These are phyloP conservation scores for Calonectria pseudoreteaudii DNA, from an alignment of 2,329 filamentous ascomycete species.

Conservation along the genomic window DNA sequence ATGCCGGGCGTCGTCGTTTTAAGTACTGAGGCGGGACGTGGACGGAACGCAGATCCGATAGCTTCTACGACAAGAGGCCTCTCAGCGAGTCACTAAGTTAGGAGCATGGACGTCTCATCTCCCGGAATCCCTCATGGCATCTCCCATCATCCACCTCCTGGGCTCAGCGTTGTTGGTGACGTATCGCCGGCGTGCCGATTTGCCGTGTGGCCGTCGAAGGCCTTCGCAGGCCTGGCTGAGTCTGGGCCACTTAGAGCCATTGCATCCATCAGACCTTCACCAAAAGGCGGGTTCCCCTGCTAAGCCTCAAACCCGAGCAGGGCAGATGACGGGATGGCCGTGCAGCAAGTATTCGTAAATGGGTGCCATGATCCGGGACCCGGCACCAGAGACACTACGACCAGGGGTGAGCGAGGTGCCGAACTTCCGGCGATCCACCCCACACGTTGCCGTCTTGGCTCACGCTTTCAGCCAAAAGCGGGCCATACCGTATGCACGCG, in stretches of 20 bases:
- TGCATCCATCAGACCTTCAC: not conserved
- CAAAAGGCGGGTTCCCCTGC: constrained; percentile 14
- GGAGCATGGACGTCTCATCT: constrained; percentile 5
- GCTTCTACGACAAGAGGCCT: constrained; percentile 18
- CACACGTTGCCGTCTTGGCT: constrained; percentile 27
- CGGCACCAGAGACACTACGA: not conserved
- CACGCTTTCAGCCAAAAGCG: constrained; percentile 1
- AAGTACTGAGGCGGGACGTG: constrained; percentile 27
- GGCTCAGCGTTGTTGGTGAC: constrained; percentile 11
- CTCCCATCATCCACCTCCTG: not conserved
- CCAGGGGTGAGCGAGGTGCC: constrained; percentile 39
- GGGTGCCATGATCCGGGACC: constrained; percentile 40
- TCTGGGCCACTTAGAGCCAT: constrained; percentile 11
- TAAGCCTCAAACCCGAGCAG: constrained; percentile 12
- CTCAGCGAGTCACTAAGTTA: not conserved
- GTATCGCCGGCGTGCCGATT: constrained; percentile 25
- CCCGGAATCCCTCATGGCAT: not conserved
- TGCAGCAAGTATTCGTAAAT: constrained; percentile 30
- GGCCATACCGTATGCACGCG: not conserved
- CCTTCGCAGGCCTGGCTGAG: not conserved
- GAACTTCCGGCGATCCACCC: constrained; percentile 42
- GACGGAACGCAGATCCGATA: constrained; percentile 4
- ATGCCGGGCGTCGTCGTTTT: constrained; percentile 28
- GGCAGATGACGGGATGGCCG: constrained; percentile 20
- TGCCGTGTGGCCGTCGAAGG: constrained; percentile 18